Evolutionary conservation across 192 early-diverging fungal genomes (phyloP), one percentile per base, ranked within the genome.

Genomic region (Coemansia sp.): DNA sequence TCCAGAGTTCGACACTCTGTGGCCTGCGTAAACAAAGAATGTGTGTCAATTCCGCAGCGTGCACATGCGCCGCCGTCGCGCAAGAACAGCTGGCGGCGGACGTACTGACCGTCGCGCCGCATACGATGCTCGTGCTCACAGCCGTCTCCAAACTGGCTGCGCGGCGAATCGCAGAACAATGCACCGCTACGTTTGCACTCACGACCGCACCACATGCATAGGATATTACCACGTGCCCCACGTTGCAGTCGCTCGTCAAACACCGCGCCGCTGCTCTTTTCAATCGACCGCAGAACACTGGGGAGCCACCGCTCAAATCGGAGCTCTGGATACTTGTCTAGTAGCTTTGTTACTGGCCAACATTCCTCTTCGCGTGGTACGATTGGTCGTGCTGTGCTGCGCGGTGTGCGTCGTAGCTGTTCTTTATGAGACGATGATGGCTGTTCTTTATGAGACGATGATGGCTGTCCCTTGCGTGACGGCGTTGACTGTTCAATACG

Each of bases 41-140:
- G 61, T 9, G 74, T 54, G 43, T 81, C 79, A 10, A 68, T 47
- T 11, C 70, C 67, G 61, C 79, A 81, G 29, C 69, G 39, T 23
- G 51, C 61, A 59, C 79, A 81, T 26, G 72, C 43, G 22, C 79
- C 79, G 37, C 69, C 45, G 66, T 81, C 79, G 61, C 79, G 79
- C 54, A 57, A 27, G 29, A 68, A 61, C 59, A 81, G 73, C 62
- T 76, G 74, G 48, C 35, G 26, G 3, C 79, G 65, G n/a, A 76
- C 79, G 38, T 81, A 81, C 25, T 75, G 69, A 62, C 59, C 61
- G 45, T 72, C 69, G 9, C 70, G 59, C 2, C 79, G 72, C 59
- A 81, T 58, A 1, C 74, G 69, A 63, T 75, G 74, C 60, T 81
- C 79, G 56, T 81, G 79, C 47, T 69, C 69, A 49, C 77, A 80